Evolutionary conservation across 2,329 filamentous ascomycete genomes (phyloP), one percentile per base, ranked within the genome.

Genomic region (Stachybotrys elegans): DNA sequence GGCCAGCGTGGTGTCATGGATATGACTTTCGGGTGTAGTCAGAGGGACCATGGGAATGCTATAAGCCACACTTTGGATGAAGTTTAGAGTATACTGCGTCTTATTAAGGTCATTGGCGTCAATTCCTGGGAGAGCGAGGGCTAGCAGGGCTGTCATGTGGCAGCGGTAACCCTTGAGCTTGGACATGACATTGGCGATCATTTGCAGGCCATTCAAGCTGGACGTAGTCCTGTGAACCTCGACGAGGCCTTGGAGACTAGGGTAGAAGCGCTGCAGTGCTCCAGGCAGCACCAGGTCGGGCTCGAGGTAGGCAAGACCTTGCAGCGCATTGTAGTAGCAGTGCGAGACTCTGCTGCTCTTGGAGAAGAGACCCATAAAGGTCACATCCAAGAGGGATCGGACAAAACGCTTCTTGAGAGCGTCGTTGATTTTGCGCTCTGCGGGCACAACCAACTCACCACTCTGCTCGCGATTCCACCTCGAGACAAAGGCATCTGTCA

Each of bases 51-150:
- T 88, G 0, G 93, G 94, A 42, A 98, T 94, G 57, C 92, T 95
- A 70, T 96, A 97, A 47, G 90, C 92, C 12, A 97, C 88, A 46
- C 88, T 87, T 65, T 97, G 92, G 45, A 98, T 93, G 61, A 96
- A 96, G 53, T 91, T 88, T 46, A 98, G 74, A 0, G 93, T 94
- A 64, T 95, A 88, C 55, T 95, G 79, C 1, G 93, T 97, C 73
- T 98, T 98, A 60, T 93, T 91, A 21, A 98, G 71, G 66, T 98
- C 93, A 60, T 98, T 98, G 51, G 94, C 91, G 66, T 98, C 94
- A 46, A 98, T 95, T 19, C 93, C 94, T 1, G 94, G 94, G 23
- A 98, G 72, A 5, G 92, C 89, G 47, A 98, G 75, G 5, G 92
- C 93, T n/a, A 98, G 71, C 27, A 98, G 71, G 1, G 92, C 92